Base-by-base conservation (phyloP, 768 basidiomycete genomes). In the Cyclocybe aegerita region DNA sequence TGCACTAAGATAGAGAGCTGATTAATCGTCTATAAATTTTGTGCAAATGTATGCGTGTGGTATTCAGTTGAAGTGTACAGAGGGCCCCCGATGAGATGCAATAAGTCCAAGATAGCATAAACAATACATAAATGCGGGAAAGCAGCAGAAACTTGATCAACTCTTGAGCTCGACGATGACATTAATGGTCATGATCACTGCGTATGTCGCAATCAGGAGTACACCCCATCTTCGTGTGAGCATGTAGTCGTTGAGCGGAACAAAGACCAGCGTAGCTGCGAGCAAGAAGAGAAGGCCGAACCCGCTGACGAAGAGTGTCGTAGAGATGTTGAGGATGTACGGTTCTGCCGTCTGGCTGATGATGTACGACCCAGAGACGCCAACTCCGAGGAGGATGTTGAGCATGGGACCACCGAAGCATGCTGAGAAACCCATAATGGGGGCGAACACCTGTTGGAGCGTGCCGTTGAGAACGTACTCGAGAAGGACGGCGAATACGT, bases 371-470 rank as follows among this genome's bases (percentile, higher is more conserved):
- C 97, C 96, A 0, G 94, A 93, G 45, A 96, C 79, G 15, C 97
- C 97, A 49, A 98, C 79, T 1, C 96, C 96, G 33, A 93, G 81
- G 4, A 93, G 79, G 53, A 93, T 91, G 68, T 93, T 93, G 57
- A 93, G 81, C 90, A 93, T 92, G 0, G 92, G 91, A 1, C 91
- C 88, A 43, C 93, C 93, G 58, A 95, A 95, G 66, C 93, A 97
- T 0, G 93, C 94, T 4, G 92, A 91, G 69, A 97, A 94, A 16
- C 89, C 93, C 94, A 95, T 97, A 61, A 93, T 83, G 35, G 85
- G 94, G 34, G 88, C 92, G 65, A 93, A 95, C 12, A 82, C 83
- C 84, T 89, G 50, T 1, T 23, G 38, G 12, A 11, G 33, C 38
- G 31, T 9, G 9, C 40, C 17, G 12, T 47, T 31, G 16, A 10